These are phyloP conservation scores for Syncephalis fuscata DNA, from an alignment of 371 early-diverging fungal species.

Conservation along the genomic window DNA sequence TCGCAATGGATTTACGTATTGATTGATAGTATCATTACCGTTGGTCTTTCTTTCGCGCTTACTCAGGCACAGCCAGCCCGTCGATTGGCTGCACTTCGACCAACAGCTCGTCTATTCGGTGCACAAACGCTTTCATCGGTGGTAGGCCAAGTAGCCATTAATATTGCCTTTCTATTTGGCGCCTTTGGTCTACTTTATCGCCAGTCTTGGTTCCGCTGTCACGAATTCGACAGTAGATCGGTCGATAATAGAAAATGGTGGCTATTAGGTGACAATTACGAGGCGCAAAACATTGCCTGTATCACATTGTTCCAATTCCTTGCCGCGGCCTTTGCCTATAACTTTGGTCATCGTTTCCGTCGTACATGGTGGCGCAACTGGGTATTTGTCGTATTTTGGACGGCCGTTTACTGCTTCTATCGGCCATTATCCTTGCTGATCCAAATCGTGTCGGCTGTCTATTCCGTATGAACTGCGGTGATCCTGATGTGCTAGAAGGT, in stretches of 20 bases:
- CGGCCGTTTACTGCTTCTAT: conserved; percentile 28
- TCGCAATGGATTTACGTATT: conserved; percentile 49
- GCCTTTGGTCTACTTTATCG: conserved; percentile 31
- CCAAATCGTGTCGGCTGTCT: conserved; percentile 53
- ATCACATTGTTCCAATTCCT: conserved; percentile 42
- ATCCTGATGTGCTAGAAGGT: conserved; percentile 17
- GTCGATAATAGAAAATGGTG: conserved; percentile 55
- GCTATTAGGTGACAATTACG: conserved; percentile 62
- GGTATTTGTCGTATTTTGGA: conserved; percentile 28
- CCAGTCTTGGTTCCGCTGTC: conserved; percentile 49
- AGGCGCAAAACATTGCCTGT: conserved; percentile 30
- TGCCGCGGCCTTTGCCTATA: conserved; percentile 40
- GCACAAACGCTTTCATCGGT: conserved; percentile 47
- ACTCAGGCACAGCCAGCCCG: conserved; percentile 37
- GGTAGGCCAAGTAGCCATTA: conserved; percentile 42
- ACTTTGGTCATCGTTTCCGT: conserved; percentile 49
- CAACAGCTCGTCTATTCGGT: conserved; percentile 52
- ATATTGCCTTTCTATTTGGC: conserved; percentile 30
- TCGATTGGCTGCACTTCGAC: conserved; percentile 31
- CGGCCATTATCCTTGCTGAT: conserved; percentile 34
- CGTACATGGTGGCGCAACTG: conserved; percentile 36
- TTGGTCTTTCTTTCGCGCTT: conserved; percentile 42
- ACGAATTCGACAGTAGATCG: conserved; percentile 40
- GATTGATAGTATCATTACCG: conserved; percentile 46
- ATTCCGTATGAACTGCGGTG: conserved; percentile 58